Evolutionary conservation across 495 filamentous ascomycete genomes (phyloP).

Genomic region (Penicillium fimorum): DNA sequence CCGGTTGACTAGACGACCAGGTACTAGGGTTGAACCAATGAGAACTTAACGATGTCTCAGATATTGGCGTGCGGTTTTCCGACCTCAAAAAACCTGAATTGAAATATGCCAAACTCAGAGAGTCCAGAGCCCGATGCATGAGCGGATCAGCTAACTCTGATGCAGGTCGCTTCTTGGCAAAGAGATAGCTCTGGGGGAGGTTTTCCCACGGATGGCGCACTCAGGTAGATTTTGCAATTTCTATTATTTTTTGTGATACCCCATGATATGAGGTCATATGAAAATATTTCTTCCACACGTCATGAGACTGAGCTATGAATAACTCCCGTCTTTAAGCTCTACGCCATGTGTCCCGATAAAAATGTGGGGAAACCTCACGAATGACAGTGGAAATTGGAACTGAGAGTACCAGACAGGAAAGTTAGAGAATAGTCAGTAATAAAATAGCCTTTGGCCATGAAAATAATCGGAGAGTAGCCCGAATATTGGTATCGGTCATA

Average conservation of each 20-base stretch:
- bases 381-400: conserved; percentile 15
- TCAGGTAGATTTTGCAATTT: neutral
- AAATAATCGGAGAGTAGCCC: no score
- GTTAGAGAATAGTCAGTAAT: no score
- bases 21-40: conserved; percentile 18
- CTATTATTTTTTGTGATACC: neutral
- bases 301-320: conserved; percentile 8
- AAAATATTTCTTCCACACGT: neutral
- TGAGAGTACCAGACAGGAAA: no score
- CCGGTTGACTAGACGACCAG: conserved; percentile 24
- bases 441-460: no score
- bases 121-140: conserved; percentile 6
- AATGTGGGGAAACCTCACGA: conserved; percentile 32
- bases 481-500: no score
- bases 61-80: conserved; percentile 10
- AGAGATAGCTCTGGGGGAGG: conserved; percentile 15
- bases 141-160: conserved; percentile 12
- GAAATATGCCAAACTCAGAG: conserved; percentile 16
- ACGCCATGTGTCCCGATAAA: conserved; percentile 5
- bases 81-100: conserved; percentile 5
- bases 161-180: conserved; percentile 18
- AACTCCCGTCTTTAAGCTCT: neutral
- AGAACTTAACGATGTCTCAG: neutral
- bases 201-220: conserved; percentile 2
- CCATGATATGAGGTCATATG: neutral